A percentile compares a stretch with the other conserved stretches of the same genome.
phyloP scores from a whole-genome alignment of 768 basidiomycete species.

The Xanthoconium stramineum region DNA sequence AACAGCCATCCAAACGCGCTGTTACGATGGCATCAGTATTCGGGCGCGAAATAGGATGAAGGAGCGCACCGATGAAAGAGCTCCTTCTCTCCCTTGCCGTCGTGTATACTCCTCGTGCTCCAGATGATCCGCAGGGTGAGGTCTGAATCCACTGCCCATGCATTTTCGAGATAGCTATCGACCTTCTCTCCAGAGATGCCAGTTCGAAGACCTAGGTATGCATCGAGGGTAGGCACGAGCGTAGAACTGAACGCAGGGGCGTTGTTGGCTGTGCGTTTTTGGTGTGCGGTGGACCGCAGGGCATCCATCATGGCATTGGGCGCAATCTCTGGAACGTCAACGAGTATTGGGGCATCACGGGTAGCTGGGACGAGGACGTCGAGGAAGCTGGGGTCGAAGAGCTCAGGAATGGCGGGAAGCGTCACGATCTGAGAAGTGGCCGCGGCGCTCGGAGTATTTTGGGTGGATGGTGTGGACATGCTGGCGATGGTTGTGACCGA shows the following conservation, averaged over 20 bases:
- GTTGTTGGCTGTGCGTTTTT: conserved; percentile 46
- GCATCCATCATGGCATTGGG: conserved; percentile 56
- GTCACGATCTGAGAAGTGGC: conserved; percentile 42
- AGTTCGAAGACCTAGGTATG: conserved; percentile 45
- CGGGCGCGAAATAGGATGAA: neutral
- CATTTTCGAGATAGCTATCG: conserved; percentile 37
- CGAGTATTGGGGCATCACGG: neutral
- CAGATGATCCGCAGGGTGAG: conserved; percentile 65
- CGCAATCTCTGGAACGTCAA: neutral
- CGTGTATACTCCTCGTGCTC: conserved; percentile 65
- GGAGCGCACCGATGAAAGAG: conserved; percentile 51
- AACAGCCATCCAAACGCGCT: conserved; percentile 68
- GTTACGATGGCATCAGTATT: neutral
- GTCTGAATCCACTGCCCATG: conserved; percentile 57
- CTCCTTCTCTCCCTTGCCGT: conserved; percentile 61
- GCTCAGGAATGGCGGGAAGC: conserved; percentile 56
- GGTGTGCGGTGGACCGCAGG: conserved; percentile 40
- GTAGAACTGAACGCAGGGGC: conserved; percentile 55
- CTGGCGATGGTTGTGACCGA: too few relatives aligned
- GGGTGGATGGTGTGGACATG: too few relatives aligned
- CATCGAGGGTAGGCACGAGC: conserved; percentile 50
- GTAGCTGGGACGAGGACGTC: conserved; percentile 48
- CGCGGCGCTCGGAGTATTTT: too few relatives aligned
- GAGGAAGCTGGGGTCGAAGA: conserved; percentile 54
- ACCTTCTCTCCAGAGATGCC: conserved; percentile 24